phyloP scores from a whole-genome alignment of 2,329 filamentous ascomycete species.

The Scedosporium minutisporum region DNA sequence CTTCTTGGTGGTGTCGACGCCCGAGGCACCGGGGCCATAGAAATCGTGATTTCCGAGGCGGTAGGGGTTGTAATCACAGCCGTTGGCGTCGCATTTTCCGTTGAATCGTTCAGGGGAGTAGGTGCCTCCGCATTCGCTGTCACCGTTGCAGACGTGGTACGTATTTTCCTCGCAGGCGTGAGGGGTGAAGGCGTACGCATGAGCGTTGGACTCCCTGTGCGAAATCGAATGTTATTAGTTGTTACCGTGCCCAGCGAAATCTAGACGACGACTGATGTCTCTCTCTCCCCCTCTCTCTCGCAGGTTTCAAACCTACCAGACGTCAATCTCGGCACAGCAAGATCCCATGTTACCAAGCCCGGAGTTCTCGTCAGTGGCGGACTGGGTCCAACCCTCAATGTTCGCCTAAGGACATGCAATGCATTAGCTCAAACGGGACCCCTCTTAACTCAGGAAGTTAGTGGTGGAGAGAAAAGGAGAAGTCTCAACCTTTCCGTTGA shows the following conservation, averaged over 20 bases:
- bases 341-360: constrained; percentile 38
- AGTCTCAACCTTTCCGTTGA: constrained; percentile 25
- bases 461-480: background rate
- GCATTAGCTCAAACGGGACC: background rate
- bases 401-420: constrained; percentile 18
- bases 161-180: constrained; percentile 41
- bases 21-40: constrained; percentile 44
- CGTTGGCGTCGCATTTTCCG: constrained; percentile 53
- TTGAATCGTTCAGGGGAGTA: constrained; percentile 40
- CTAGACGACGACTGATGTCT: background rate
- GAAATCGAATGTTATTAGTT: background rate
- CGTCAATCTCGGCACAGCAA: constrained; percentile 49
- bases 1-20: constrained; percentile 45
- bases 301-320: constrained; percentile 26
- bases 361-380: constrained; percentile 39
- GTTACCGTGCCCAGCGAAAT: background rate
- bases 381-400: constrained; percentile 34
- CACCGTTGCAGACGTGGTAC: constrained; percentile 22
- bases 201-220: constrained; percentile 39
- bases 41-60: constrained; percentile 51
- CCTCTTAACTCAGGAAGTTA: no score
- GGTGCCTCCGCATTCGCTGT: constrained; percentile 34
- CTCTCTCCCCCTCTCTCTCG: background rate
- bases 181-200: constrained; percentile 46
- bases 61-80: constrained; percentile 58